A percentile compares a stretch with the other conserved stretches of the same genome.
Conservation (phyloP, 2,329 filamentous ascomycete genomes). For the Diaporthe humulicola region DNA sequence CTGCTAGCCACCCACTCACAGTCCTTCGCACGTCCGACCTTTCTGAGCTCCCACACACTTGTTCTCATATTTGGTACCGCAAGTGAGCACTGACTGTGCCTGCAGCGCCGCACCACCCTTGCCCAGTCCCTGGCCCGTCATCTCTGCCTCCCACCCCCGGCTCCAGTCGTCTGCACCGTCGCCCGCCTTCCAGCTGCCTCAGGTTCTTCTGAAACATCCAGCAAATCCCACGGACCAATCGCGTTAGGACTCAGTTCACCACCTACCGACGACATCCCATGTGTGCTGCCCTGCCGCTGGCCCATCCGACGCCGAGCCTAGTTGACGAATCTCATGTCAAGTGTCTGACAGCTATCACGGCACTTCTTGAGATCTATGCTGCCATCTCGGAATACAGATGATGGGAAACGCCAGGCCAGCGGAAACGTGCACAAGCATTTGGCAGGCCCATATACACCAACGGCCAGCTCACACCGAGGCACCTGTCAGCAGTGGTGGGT, state of each 20-base stretch:
- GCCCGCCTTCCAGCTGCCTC: conserved; percentile 36
- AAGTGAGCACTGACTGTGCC: not conserved
- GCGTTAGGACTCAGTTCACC: conserved; percentile 11
- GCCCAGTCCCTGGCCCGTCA: conserved; percentile 19
- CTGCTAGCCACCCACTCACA: conserved; percentile 26
- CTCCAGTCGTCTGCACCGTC: conserved; percentile 21
- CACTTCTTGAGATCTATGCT: conserved; percentile 26
- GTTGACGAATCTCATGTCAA: conserved; percentile 15
- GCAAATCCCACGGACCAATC: conserved; percentile 32
- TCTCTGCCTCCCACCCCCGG: conserved; percentile 21
- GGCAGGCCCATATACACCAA: not conserved
- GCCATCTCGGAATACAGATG: conserved; percentile 29
- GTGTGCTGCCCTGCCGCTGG: conserved; percentile 16
- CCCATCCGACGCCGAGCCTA: conserved; percentile 14
- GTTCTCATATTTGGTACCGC: not conserved
- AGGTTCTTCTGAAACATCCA: conserved; percentile 40
- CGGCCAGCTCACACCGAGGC: not conserved
- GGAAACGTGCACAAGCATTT: conserved; percentile 15
- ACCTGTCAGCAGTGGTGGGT: conserved; percentile 4
- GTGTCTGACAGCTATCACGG: conserved; percentile 15
- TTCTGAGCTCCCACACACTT: not conserved
- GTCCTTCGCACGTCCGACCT: conserved; percentile 28
- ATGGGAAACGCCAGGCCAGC: conserved; percentile 11
- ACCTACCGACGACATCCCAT: conserved; percentile 31
- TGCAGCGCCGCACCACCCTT: conserved; percentile 17